phyloP scores from a whole-genome alignment of 306 rosid species.

The Vigna angularis region DNA sequence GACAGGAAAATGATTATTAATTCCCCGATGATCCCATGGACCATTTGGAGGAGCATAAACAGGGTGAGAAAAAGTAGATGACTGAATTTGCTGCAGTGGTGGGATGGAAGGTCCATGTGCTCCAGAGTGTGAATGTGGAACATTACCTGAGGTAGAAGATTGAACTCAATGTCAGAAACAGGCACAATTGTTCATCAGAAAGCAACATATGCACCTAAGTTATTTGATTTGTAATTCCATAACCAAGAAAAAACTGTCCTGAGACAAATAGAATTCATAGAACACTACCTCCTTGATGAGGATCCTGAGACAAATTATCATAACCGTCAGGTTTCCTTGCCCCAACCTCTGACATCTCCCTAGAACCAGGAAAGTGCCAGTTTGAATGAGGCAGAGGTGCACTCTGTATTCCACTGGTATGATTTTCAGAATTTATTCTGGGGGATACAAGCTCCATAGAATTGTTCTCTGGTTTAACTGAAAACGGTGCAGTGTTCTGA shows the following conservation, averaged over 20 bases:
- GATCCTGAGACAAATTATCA: constrained; percentile 62
- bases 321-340: constrained; percentile 65
- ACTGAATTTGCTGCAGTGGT: constrained; percentile 76
- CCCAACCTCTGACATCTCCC: constrained; percentile 72
- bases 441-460: constrained; percentile 85
- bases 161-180: constrained; percentile 53
- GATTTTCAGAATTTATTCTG: constrained; percentile 66
- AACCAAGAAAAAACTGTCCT: constrained; percentile 10
- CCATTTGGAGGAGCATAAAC: constrained; percentile 77
- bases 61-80: constrained; percentile 71
- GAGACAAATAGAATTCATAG: constrained; percentile 15
- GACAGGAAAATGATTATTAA: constrained; percentile 67
- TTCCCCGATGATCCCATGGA: constrained; percentile 80
- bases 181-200: constrained; percentile 51
- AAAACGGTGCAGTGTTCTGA: constrained; percentile 58
- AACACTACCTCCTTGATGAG: constrained; percentile 79
- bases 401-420: constrained; percentile 52
- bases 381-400: constrained; percentile 72
- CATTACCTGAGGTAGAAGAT: constrained; percentile 57
- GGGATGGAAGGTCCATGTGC: constrained; percentile 72
- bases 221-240: constrained; percentile 40
- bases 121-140: constrained; percentile 58
- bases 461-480: constrained; percentile 62
- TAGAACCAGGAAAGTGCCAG: constrained; percentile 68
- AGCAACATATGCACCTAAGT: constrained; percentile 44